A percentile compares a stretch with the other conserved stretches of the same genome.
phyloP scores from a whole-genome alignment of 768 basidiomycete genomes.

The Pilatotrama ljubarskyi region DNA sequence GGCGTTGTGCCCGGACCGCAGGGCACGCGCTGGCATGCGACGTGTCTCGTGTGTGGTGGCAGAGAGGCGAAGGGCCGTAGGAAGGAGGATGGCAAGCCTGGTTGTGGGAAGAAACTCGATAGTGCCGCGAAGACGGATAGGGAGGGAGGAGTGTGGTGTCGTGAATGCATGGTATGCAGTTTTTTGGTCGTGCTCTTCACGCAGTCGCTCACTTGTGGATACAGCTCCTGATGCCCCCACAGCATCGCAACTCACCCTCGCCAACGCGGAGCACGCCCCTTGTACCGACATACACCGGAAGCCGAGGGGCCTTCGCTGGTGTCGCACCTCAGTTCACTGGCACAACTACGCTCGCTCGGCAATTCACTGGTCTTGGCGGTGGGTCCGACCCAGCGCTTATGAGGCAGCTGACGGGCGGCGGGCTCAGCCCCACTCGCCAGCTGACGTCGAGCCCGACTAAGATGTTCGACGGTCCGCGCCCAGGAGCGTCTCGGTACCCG shows the following conservation, averaged over 20 bases:
- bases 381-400: slow-evolving; percentile 38
- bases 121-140: slow-evolving; percentile 76
- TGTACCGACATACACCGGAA: slow-evolving; percentile 46
- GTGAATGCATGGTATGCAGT: slow-evolving; percentile 81
- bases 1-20: slow-evolving; percentile 87
- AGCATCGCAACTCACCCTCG: slow-evolving; percentile 53
- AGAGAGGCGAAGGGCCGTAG: slow-evolving; percentile 48
- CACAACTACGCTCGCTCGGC: slow-evolving; percentile 70
- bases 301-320: slow-evolving; percentile 27
- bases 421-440: slow-evolving; percentile 67
- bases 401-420: slow-evolving; percentile 67
- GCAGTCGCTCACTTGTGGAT: slow-evolving; percentile 15
- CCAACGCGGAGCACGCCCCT: slow-evolving; percentile 49
- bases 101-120: slow-evolving; percentile 82
- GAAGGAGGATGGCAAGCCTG: slow-evolving; percentile 61
- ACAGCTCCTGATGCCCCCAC: slow-evolving; percentile 57
- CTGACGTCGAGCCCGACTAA: slow-evolving; percentile 70
- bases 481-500: slow-evolving; percentile 44
- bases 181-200: slow-evolving; percentile 6
- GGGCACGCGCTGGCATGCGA: slow-evolving; percentile 76
- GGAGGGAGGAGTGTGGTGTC: slow-evolving; percentile 77
- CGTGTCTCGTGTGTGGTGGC: slow-evolving; percentile 81
- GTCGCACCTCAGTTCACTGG: slow-evolving; percentile 64
- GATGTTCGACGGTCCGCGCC: slow-evolving; percentile 47
- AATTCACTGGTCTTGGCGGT: slow-evolving; percentile 64